Evolutionary conservation across 2,329 filamentous ascomycete genomes (phyloP).

Genomic region (Aspergillus luchuensis): DNA sequence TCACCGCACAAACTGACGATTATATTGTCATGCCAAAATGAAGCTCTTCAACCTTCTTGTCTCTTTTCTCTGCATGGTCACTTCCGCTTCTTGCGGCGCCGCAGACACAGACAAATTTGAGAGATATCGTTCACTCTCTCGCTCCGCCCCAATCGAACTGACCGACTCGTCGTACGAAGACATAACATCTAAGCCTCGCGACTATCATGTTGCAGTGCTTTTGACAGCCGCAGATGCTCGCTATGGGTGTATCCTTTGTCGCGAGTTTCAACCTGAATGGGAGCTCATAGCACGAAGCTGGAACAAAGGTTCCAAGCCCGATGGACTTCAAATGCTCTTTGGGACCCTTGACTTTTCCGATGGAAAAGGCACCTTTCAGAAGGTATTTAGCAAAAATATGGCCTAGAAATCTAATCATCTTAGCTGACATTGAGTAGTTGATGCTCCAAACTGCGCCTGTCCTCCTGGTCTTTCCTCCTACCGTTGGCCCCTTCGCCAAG

Average conservation of each 20-base stretch:
- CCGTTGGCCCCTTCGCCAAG: constrained; percentile 75
- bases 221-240: constrained; percentile 82
- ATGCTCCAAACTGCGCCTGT: constrained; percentile 93
- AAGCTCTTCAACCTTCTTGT: constrained; percentile 33
- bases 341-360: constrained; percentile 84
- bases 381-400: constrained; percentile 57
- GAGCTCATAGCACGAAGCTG: constrained; percentile 83
- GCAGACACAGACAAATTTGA: constrained; percentile 69
- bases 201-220: constrained; percentile 80
- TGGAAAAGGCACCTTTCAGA: constrained; percentile 82
- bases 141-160: constrained; percentile 72
- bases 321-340: constrained; percentile 64
- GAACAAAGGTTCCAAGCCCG: constrained; percentile 74
- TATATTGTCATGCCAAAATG: constrained; percentile 30
- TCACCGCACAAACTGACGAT: background rate
- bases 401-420: background rate
- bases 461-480: constrained; percentile 83
- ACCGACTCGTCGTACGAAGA: constrained; percentile 73
- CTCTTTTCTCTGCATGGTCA: constrained; percentile 44
- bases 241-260: constrained; percentile 83
- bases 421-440: constrained; percentile 59
- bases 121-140: constrained; percentile 68
- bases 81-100: constrained; percentile 47
- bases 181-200: constrained; percentile 73
- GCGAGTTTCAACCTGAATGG: constrained; percentile 93